A percentile compares a stretch with the other conserved stretches of the same genome.
Evolutionary conservation across 2,329 filamentous ascomycete species (phyloP).

Genomic region (Microdochium bolleyi): DNA sequence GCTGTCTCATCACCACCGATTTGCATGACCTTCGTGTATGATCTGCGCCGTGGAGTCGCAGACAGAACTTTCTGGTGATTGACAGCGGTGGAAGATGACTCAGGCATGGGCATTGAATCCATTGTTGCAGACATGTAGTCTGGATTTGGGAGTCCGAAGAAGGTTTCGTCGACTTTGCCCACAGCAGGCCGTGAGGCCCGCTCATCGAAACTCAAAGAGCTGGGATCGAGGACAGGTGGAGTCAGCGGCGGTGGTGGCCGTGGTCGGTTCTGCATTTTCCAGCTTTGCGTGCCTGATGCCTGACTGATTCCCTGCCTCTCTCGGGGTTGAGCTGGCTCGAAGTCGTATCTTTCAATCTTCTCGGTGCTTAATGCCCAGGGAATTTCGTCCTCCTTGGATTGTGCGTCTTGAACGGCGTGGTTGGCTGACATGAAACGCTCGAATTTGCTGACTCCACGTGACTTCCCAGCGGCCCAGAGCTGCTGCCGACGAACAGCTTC

Average conservation of each 20-base stretch:
- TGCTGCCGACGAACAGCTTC: constrained; percentile 7
- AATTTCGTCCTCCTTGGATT: constrained; percentile 3
- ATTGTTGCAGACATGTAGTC: constrained; percentile 32
- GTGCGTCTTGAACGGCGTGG: constrained; percentile 9
- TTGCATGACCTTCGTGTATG: constrained; percentile 32
- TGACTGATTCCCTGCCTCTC: not conserved
- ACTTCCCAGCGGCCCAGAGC: constrained; percentile 14
- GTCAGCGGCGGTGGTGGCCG: constrained; percentile 41
- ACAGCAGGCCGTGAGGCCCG: constrained; percentile 23
- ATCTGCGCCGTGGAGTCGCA: constrained; percentile 29
- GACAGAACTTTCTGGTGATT: constrained; percentile 13
- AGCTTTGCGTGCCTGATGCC: not conserved
- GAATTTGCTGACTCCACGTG: constrained; percentile 19
- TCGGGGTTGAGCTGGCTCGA: not conserved
- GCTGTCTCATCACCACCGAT: constrained; percentile 15
- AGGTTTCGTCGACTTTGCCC: constrained; percentile 25
- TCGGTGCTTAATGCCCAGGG: constrained; percentile 2
- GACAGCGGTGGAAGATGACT: constrained; percentile 7
- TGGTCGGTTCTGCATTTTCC: constrained; percentile 25
- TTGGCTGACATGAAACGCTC: constrained; percentile 16
- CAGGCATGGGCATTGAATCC: constrained; percentile 6
- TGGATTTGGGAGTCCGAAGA: constrained; percentile 42
- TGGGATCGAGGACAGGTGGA: constrained; percentile 33
- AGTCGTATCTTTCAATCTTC: not conserved
- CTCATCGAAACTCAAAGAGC: constrained; percentile 34